Evolutionary conservation across 2,329 filamentous ascomycete species (phyloP).

Genomic region (Emmonsiellopsis sp.): DNA sequence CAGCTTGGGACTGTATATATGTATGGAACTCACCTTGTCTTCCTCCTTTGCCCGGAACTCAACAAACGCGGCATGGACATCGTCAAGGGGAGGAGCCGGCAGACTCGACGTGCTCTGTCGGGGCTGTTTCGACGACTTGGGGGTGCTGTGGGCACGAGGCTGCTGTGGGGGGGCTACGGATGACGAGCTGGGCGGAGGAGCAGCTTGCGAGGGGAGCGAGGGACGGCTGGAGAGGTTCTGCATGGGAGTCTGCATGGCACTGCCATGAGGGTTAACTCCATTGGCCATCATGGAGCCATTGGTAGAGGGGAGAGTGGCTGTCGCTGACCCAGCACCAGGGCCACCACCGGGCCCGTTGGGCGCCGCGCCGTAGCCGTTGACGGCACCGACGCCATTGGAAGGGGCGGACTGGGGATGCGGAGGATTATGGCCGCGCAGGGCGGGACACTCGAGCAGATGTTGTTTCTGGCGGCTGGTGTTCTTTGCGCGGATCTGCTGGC

Average conservation of each 20-base stretch:
- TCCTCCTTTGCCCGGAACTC: slow-evolving; percentile 40
- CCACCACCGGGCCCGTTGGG: slow-evolving; percentile 26
- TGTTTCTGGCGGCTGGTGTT: slow-evolving; percentile 46
- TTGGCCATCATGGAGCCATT: slow-evolving; percentile 37
- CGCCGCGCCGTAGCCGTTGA: slow-evolving; percentile 36
- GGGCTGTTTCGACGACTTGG: slow-evolving; percentile 26
- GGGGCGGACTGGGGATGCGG: slow-evolving; percentile 32
- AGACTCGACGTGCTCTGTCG: slow-evolving; percentile 32
- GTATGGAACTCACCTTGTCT: slow-evolving; percentile 28
- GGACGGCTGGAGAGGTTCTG: slow-evolving; percentile 31
- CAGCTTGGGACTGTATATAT: background rate
- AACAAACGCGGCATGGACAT: slow-evolving; percentile 42
- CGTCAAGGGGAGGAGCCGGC: slow-evolving; percentile 39
- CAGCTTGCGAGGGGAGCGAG: slow-evolving; percentile 30
- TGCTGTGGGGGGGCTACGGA: slow-evolving; percentile 23
- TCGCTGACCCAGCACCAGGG: slow-evolving; percentile 23
- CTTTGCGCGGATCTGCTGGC: slow-evolving; percentile 44
- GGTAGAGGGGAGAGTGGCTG: slow-evolving; percentile 30
- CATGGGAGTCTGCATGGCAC: slow-evolving; percentile 34
- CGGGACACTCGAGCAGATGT: slow-evolving; percentile 43
- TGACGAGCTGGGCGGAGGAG: slow-evolving; percentile 22
- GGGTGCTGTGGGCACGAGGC: slow-evolving; percentile 27
- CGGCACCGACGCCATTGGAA: slow-evolving; percentile 31
- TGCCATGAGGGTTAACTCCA: slow-evolving; percentile 35
- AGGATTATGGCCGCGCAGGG: slow-evolving; percentile 37